Base-by-base conservation (phyloP, 2,329 filamentous ascomycete species). In the Diaporthe vexans region DNA sequence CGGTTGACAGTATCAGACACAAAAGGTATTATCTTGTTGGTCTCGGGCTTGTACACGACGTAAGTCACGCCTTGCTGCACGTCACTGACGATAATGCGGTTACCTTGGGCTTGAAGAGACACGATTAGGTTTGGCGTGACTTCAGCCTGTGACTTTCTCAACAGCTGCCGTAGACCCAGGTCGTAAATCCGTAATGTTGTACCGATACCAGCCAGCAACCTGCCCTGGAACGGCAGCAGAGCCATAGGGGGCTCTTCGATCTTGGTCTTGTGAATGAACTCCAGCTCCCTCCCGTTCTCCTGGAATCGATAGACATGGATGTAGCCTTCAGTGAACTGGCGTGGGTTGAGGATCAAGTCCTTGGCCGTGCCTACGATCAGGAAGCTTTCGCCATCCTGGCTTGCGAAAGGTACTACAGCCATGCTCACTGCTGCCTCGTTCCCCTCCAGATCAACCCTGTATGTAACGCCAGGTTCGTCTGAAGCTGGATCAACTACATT, bases 261-360 rank as follows among this genome's bases (percentile, higher is more conserved):
- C 79, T 95, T 95, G 0, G 97, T 99, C 83, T 98, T 98, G 85
- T 99, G 97, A 76, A 98, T 95, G 74, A 98, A 97, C 80, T 98
- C 94, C 21, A 99, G 89, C 79, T 95, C 92, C 72, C 91, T 92
- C n/a, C 97, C 97, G 76, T 95, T 91, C 65, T 97, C 93, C 69
- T 93, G 90, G 82, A 99, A 94, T 56, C 95, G 92, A 83, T 98
- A 99, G 35, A 98, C 94, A 79, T 98, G 94, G 48, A 99, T 94
- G 78, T 93, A 98, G 0, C 96, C 97, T 76, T 92, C 92, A 0
- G 89, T 91, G 77, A 91, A 95, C 69, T 92, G 92, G 68, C 93
- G 90, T 13, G 95, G 95, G 76, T 89, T 94, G 73, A 95, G 89
- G 21, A 93, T 87, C 87, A 98, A 92, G 81, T 99, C 94, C 83